These are phyloP conservation scores for Russula foetens DNA, from an alignment of 768 basidiomycete genomes.

Conservation along the genomic window DNA sequence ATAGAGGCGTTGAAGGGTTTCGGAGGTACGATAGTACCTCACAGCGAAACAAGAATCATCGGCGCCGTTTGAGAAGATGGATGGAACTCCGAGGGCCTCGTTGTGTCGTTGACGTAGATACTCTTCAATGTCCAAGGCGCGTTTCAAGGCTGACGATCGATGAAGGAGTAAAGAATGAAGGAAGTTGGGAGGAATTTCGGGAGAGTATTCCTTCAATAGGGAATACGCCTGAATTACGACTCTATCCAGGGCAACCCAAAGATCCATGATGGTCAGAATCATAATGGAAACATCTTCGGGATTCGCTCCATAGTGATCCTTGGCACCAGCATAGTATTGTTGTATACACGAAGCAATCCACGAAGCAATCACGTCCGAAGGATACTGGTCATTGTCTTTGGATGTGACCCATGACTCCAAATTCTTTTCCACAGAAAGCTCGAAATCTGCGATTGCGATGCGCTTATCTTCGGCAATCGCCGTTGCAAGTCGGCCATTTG, in stretches of 20 bases:
- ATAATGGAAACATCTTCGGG: slow-evolving; percentile 29
- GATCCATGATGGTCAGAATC: slow-evolving; percentile 37
- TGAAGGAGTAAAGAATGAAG: slow-evolving; percentile 38
- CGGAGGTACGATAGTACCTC: slow-evolving; percentile 2
- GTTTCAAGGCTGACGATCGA: slow-evolving; percentile 11
- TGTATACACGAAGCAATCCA: slow-evolving; percentile 9
- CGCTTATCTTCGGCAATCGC: not conserved
- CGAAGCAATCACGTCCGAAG: not conserved
- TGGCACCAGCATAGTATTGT: slow-evolving; percentile 4
- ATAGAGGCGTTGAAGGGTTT: not conserved
- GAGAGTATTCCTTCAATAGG: slow-evolving; percentile 37
- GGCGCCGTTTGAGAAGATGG: slow-evolving; percentile 2
- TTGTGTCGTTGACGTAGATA: slow-evolving; percentile 3
- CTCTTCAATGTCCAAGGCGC: slow-evolving; percentile 6
- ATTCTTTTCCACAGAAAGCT: not conserved
- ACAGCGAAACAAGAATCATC: not conserved
- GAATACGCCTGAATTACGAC: slow-evolving; percentile 29
- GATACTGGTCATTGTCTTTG: not conserved
- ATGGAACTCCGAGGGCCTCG: not conserved
- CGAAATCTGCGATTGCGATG: slow-evolving; percentile 8
- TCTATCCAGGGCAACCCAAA: slow-evolving; percentile 43
- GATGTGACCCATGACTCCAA: not conserved
- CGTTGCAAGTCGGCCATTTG: not conserved
- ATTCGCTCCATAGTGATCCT: not conserved
- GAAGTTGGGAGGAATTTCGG: slow-evolving; percentile 33